Evolutionary conservation across 2,329 filamentous ascomycete genomes (phyloP).

Genomic region (Raffaelea albimanens): DNA sequence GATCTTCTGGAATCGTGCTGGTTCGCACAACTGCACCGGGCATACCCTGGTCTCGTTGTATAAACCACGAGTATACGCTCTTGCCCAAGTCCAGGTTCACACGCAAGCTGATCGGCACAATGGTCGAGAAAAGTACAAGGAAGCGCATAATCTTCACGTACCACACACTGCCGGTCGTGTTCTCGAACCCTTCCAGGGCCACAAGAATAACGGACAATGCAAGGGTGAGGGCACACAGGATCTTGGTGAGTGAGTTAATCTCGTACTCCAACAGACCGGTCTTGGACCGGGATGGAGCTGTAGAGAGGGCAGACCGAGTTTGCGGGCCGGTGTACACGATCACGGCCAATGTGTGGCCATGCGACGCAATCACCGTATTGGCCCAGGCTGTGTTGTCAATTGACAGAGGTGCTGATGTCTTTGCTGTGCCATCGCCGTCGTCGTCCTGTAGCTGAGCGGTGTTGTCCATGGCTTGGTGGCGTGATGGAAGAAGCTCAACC

Average conservation of each 20-base stretch:
- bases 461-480: slow-evolving; percentile 30
- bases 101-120: slow-evolving; percentile 91
- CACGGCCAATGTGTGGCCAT: slow-evolving; percentile 76
- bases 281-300: slow-evolving; percentile 84
- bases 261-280: slow-evolving; percentile 89
- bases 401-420: slow-evolving; percentile 53
- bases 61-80: slow-evolving; percentile 90
- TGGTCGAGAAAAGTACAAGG: slow-evolving; percentile 95
- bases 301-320: slow-evolving; percentile 88
- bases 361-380: slow-evolving; percentile 92
- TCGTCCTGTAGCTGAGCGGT: slow-evolving; percentile 1
- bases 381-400: slow-evolving; percentile 99
- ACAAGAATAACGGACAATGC: slow-evolving; percentile 81
- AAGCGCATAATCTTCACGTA: slow-evolving; percentile 99
- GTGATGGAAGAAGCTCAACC: slow-evolving; percentile 59
- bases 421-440: slow-evolving; percentile 18
- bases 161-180: slow-evolving; percentile 61
- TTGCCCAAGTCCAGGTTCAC: slow-evolving; percentile 98
- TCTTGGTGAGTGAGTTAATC: slow-evolving; percentile 95
- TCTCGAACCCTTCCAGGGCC: slow-evolving; percentile 71
- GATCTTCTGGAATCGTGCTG: slow-evolving; percentile 92
- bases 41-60: slow-evolving; percentile 83
- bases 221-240: slow-evolving; percentile 81
- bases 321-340: slow-evolving; percentile 93
- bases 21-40: slow-evolving; percentile 88